Evolutionary conservation across 108 stramenopile genomes (phyloP), one percentile per base, ranked within the genome.

Genomic region (Chaetoceros tenuissimus): DNA sequence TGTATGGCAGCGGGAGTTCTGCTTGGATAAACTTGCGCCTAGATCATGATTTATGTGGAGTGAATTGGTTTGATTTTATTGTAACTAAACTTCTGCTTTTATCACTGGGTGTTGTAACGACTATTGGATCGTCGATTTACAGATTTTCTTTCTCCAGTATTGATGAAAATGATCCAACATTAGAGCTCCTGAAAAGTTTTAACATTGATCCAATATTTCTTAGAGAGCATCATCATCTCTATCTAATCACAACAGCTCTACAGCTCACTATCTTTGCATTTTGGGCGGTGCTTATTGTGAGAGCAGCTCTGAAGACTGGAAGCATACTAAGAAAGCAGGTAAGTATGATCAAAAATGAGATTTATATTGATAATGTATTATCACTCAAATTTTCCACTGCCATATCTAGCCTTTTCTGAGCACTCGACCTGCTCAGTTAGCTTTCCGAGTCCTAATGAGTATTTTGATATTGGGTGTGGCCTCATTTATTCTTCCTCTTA

Each of bases 361-460:
- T n/a, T n/a, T n/a, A n/a, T n/a, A n/a, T n/a, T n/a, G n/a, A n/a
- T n/a, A n/a, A n/a, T n/a, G n/a, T n/a, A n/a, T n/a, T n/a, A n/a
- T n/a, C n/a, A n/a, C n/a, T n/a, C n/a, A n/a, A n/a, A n/a, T n/a
- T n/a, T n/a, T n/a, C n/a, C n/a, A n/a, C n/a, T n/a, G n/a, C n/a
- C n/a, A n/a, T n/a, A n/a, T n/a, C n/a, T n/a, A 90, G 60, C 81
- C 80, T 2, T 90, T 90, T 57, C 67, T 90, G n/a, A 73, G 72
- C 47, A 90, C 89, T 18, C 56, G 89, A 23, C 82, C 84, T 21
- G 82, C 82, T n/a, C 89, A 90, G 61, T 77, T 90, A 19, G 70
- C 85, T 2, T 84, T 71, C 52, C 78, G 89, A 47, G 75, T 83
- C 26, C 26, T 76, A 2, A 49, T 66, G 21, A 60, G 62, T n/a